Conservation (phyloP, 306 rosid genomes). For the Lagenaria siceraria region DNA sequence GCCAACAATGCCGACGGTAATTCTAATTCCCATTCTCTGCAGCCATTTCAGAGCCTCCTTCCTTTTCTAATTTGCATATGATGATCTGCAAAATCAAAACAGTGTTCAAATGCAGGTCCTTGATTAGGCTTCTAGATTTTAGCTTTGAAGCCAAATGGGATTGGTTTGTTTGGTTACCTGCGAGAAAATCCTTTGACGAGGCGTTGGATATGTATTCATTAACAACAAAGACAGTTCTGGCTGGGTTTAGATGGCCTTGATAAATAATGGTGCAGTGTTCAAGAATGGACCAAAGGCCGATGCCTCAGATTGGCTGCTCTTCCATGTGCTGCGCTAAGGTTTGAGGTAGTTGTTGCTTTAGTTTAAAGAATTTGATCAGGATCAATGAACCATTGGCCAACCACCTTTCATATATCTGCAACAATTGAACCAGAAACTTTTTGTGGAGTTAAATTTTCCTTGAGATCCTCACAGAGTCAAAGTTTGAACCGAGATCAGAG, state of each 20-base stretch:
- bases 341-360: conserved; percentile 10
- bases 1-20: too few relatives aligned
- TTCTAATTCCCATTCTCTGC: conserved; percentile 50
- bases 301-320: neutral
- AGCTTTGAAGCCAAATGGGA: neutral
- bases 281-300: neutral
- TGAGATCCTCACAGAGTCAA: too few relatives aligned
- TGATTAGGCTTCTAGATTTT: neutral
- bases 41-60: conserved; percentile 70
- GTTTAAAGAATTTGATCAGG: conserved; percentile 29
- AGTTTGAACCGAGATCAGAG: too few relatives aligned
- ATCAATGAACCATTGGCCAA: conserved; percentile 46
- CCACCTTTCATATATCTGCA: conserved; percentile 53
- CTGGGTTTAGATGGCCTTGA: conserved; percentile 9
- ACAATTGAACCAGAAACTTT: neutral
- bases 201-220: conserved; percentile 61
- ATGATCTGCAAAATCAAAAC: neutral
- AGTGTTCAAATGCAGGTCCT: neutral
- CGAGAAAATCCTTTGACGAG: too few relatives aligned
- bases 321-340: neutral
- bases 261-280: neutral
- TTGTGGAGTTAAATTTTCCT: neutral
- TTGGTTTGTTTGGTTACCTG: conserved; percentile 21
- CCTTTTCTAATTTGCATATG: conserved; percentile 41
- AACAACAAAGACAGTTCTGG: conserved; percentile 48